Evolutionary conservation across 1,284 basidiomycete species (phyloP), one percentile per base, ranked within the genome.

Genomic region (Thecaphora frezii): DNA sequence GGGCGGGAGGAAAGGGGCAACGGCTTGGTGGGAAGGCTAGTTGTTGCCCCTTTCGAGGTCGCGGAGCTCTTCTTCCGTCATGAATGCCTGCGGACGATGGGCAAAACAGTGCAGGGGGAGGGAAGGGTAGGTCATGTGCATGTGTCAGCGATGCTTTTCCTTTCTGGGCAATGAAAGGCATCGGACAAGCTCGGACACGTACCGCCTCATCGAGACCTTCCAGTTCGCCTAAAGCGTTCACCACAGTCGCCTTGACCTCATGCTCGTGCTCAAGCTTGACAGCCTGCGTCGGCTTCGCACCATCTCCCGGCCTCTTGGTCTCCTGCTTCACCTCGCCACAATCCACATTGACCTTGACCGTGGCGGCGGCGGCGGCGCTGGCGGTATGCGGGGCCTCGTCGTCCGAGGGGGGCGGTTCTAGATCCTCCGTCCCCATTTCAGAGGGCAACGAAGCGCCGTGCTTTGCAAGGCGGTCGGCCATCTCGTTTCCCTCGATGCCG

Each of bases 401-500:
- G 18, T 51, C 53, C 9, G 53, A 55, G 24, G 8, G 22, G 3
- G 53, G 28, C 14, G 55, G 52, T 19, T 55, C 53, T 5, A 36
- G 5, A 24, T 45, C 41, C 22, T 18, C 39, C 48, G 19, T 22
- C 2, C 40, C 43, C 28, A 36, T 24, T 8, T 26, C 25, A 10
- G 10, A 44, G 5, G 61, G 64, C 21, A 68, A 24, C 5, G 36
- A 40, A 1, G 66, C 69, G 1, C 66, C 70, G 9, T 60, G 24
- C 39, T 57, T 68, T 2, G 71, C 71, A 44, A 73, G 52, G 16
- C 53, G 21, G 76, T 92, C 90, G 1, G 89, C 90, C 50, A 85
- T 86, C 54, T 91, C 89, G 73, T 92, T 92, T 1, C 90, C 90
- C 50, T 79, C 79, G 41, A 86, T 81, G 1, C 88, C 89, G 3